Percentiles rank a stretch among this genome's conserved stretches.
These are phyloP conservation scores for Pseudogymnoascus sp. DNA, from an alignment of 2,329 filamentous ascomycete species.

Conservation along the genomic window DNA sequence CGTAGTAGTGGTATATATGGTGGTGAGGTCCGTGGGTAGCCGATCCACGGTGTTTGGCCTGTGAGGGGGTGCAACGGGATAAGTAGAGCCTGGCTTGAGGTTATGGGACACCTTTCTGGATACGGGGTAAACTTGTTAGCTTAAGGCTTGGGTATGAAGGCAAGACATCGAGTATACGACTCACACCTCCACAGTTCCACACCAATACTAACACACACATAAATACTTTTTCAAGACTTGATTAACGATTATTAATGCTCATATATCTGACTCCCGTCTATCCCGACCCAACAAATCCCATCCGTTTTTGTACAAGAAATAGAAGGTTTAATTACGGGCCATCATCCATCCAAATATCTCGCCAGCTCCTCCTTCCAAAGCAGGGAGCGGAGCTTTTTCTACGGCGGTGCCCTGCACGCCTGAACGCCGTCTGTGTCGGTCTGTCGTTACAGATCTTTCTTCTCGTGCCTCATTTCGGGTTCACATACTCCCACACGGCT, in stretches of 20 bases:
- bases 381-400: background rate
- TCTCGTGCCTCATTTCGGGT: background rate
- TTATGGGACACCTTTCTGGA: too few relatives aligned
- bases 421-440: background rate
- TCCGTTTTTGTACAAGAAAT: conserved; percentile 1
- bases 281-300: background rate
- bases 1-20: too few relatives aligned
- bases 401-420: background rate
- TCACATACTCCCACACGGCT: background rate
- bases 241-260: conserved; percentile 7
- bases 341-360: background rate
- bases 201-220: background rate
- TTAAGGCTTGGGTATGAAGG: too few relatives aligned
- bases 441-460: background rate
- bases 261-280: background rate
- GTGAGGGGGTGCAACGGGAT: too few relatives aligned
- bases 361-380: background rate
- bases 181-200: background rate
- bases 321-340: background rate
- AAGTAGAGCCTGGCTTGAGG: too few relatives aligned
- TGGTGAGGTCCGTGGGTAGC: too few relatives aligned
- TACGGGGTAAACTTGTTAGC: too few relatives aligned
- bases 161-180: too few relatives aligned
- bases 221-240: background rate
- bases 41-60: too few relatives aligned